Conservation (phyloP, 2,329 filamentous ascomycete species). For the Exophiala sideris region DNA sequence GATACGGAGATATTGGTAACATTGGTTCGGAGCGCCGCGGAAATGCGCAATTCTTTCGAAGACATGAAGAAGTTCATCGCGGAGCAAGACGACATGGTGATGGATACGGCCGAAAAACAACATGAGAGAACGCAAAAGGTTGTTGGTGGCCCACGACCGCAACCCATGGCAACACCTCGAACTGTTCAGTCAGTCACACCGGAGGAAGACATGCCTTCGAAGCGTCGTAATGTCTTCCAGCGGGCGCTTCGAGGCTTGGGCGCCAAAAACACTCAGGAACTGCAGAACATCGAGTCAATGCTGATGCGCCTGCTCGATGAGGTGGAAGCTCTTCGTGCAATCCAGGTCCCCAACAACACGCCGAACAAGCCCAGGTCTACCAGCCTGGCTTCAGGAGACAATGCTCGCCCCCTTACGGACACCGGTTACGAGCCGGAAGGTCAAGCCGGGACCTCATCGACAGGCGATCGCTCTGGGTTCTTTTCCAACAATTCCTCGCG, state of each 20-base stretch:
- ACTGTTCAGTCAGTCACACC: slow-evolving; percentile 47
- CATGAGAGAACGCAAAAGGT: slow-evolving; percentile 82
- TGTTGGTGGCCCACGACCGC: slow-evolving; percentile 80
- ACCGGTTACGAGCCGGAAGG: slow-evolving; percentile 84
- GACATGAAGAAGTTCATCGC: slow-evolving; percentile 91
- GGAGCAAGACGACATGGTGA: slow-evolving; percentile 84
- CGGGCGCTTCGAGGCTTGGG: slow-evolving; percentile 89
- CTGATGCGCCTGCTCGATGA: slow-evolving; percentile 87
- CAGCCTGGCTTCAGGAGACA: slow-evolving; percentile 67
- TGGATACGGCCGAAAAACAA: slow-evolving; percentile 80
- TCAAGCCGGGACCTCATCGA: slow-evolving; percentile 70
- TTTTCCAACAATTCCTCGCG: slow-evolving; percentile 54
- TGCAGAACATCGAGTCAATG: slow-evolving; percentile 86
- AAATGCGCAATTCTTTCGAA: slow-evolving; percentile 95
- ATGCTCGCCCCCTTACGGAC: slow-evolving; percentile 63
- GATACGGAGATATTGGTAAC: slow-evolving; percentile 96
- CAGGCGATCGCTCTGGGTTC: slow-evolving; percentile 68
- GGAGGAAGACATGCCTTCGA: slow-evolving; percentile 61
- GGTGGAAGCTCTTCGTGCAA: slow-evolving; percentile 74
- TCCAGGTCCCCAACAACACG: slow-evolving; percentile 42
- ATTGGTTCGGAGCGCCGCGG: slow-evolving; percentile 85
- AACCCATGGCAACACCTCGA: slow-evolving; percentile 62
- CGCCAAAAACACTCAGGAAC: slow-evolving; percentile 80
- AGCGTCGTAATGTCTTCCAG: slow-evolving; percentile 91
- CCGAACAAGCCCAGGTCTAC: slow-evolving; percentile 33